Conservation (phyloP, 306 rosid species). For the Cicer judaicum region DNA sequence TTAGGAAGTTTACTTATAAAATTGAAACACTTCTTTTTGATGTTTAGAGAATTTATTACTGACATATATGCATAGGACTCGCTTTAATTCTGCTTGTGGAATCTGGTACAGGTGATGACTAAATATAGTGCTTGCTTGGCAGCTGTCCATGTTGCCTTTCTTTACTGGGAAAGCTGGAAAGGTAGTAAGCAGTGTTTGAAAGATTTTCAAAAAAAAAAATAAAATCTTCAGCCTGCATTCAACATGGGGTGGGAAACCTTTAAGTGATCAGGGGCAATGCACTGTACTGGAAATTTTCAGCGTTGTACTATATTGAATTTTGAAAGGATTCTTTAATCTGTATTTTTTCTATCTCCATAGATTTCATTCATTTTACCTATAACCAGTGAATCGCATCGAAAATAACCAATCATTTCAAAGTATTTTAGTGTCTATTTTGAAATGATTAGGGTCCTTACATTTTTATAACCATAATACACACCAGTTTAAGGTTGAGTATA, state of each 20-base stretch:
- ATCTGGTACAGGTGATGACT: conserved; percentile 54
- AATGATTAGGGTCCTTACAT: not conserved
- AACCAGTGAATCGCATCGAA: conserved; percentile 27
- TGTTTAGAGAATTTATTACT: conserved; percentile 20
- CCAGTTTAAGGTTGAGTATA: too few relatives aligned
- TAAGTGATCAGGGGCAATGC: conserved; percentile 26
- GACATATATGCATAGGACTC: not conserved
- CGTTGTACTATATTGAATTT: conserved; percentile 55
- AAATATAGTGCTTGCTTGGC: conserved; percentile 24
- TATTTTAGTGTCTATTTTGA: conserved; percentile 1
- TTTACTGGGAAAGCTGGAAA: not conserved
- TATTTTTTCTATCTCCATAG: conserved; percentile 34
- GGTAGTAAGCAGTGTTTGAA: conserved; percentile 41
- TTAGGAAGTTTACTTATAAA: conserved; percentile 2
- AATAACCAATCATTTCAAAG: conserved; percentile 15
- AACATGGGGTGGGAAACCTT: conserved; percentile 39
- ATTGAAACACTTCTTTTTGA: conserved; percentile 14
- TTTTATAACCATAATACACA: not conserved
- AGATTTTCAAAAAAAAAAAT: conserved; percentile 11
- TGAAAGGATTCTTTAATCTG: conserved; percentile 27
- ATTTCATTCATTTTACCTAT: conserved; percentile 46
- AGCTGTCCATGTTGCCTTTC: conserved; percentile 28
- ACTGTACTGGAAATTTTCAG: conserved; percentile 37
- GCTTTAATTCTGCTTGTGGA: conserved; percentile 35
- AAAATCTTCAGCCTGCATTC: conserved; percentile 32